phyloP scores from a whole-genome alignment of 75 land plant species.

The Cupressus sempervirens region DNA sequence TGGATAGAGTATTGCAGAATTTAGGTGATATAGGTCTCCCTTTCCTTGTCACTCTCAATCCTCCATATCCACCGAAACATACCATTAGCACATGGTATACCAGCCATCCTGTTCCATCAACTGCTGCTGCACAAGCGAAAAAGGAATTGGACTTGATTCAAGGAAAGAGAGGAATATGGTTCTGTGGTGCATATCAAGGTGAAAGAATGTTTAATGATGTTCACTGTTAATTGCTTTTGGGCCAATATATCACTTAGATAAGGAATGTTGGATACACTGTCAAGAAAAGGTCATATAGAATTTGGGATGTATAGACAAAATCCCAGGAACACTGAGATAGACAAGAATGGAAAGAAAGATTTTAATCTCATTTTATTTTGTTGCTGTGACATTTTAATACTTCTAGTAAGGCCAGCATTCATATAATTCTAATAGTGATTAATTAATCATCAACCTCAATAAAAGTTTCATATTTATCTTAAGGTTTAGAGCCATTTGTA shows the following conservation, averaged over 20 bases:
- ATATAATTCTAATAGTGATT: neutral
- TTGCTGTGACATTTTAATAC: neutral
- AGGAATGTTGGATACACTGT: neutral
- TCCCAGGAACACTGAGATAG: neutral
- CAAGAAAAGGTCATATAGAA: neutral
- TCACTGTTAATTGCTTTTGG: neutral
- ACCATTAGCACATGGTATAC: slow-evolving; percentile 65
- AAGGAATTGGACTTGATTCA: slow-evolving; percentile 64
- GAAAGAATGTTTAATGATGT: neutral
- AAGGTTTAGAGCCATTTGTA: neutral
- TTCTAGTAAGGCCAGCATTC: neutral
- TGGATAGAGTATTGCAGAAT: slow-evolving; percentile 52
- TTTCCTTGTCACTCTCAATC: slow-evolving; percentile 87
- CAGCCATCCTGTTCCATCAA: slow-evolving; percentile 88
- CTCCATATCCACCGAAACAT: slow-evolving; percentile 48
- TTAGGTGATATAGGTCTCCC: slow-evolving; percentile 64
- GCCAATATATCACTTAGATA: neutral
- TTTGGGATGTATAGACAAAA: neutral
- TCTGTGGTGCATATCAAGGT: slow-evolving; percentile 98
- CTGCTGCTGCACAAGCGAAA: slow-evolving; percentile 77
- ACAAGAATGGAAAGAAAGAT: neutral
- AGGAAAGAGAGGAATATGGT: slow-evolving; percentile 91
- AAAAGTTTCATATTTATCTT: neutral
- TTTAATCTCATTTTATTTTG: neutral
- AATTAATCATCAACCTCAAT: neutral